Evolutionary conservation across 176 grass and related monocot genomes (phyloP), one percentile per base, ranked within the genome.

Genomic region (Tuctoria greenei): DNA sequence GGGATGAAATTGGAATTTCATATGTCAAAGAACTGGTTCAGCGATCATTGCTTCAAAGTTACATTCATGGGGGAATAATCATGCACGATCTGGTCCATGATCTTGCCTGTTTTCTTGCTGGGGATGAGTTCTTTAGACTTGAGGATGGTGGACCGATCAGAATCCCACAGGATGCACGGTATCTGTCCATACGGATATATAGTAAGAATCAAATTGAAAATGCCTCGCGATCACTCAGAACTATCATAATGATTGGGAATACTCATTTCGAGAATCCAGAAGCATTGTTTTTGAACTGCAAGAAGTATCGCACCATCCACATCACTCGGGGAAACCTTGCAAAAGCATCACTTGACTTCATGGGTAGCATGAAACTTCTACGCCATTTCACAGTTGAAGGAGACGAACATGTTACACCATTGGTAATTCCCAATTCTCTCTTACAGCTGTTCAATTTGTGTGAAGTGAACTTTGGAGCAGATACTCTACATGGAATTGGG

Each of bases 21-120:
- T 90, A 74, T 55, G 64, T 85, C 38, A 43, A 71, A 4, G 58
- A 85, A 37, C 27, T 89, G 39, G 7, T 89, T 7, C 77, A 76
- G 24, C 0, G 73, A 20, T 76, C 73, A 63, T 31, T 62, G 24
- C 20, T 73, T n/a, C 55, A 28, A 80, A 7, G 10, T 41, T 4
- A 18, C 15, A 46, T 47, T 0, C n/a, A 73, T 5, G 21, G 13
- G 26, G 36, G 17, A 3, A 25, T 2, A 12, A 13, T 59, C 37
- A 60, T 74, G 28, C 50, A 62, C 50, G 69, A 55, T 40, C 46
- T 59, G 5, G 6, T 65, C 38, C 72, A 74, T 16, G 72, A 74
- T 44, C 72, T 74, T 61, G 72, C 72, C 12, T 74, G 72, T 16
- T 11, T 45, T 74, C 55, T 74, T 74, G 54, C 72, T 31, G 72